Evolutionary conservation across 2,329 filamentous ascomycete species (phyloP).

Genomic region (Diaporthe humulicola): DNA sequence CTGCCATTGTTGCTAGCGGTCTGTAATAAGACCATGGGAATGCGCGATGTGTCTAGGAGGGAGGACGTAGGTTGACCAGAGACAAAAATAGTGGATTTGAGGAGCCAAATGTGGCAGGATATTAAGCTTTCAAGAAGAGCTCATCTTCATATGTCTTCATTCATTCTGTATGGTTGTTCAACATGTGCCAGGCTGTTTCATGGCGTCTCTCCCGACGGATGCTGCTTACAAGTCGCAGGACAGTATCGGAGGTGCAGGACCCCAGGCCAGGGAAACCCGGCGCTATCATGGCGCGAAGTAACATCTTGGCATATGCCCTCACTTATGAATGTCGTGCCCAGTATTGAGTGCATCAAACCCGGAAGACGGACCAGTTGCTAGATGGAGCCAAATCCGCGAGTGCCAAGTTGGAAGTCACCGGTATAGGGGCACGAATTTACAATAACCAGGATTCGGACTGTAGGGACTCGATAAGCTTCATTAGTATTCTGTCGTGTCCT

Average conservation of each 20-base stretch:
- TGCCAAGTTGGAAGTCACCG: slow-evolving; percentile 1
- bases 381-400: slow-evolving; percentile 7
- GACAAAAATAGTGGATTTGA: not conserved
- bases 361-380: not conserved
- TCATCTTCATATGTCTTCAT: not conserved
- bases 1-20: slow-evolving; percentile 1
- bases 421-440: not conserved
- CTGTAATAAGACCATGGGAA: not conserved
- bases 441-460: not conserved
- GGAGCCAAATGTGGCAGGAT: not conserved
- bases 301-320: slow-evolving; percentile 8
- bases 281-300: not conserved
- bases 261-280: not conserved
- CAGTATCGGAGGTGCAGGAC: not conserved
- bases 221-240: not conserved
- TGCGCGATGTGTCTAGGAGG: not conserved
- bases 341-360: slow-evolving; percentile 16
- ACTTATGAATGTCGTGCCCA: not conserved
- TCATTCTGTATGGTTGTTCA: not conserved
- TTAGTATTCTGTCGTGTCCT: not conserved
- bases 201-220: not conserved
- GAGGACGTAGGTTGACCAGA: not conserved
- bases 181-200: slow-evolving; percentile 3
- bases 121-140: not conserved
- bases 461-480: not conserved